Base-by-base conservation (phyloP, 2,329 filamentous ascomycete species). In the Aspergillus fijiensis region DNA sequence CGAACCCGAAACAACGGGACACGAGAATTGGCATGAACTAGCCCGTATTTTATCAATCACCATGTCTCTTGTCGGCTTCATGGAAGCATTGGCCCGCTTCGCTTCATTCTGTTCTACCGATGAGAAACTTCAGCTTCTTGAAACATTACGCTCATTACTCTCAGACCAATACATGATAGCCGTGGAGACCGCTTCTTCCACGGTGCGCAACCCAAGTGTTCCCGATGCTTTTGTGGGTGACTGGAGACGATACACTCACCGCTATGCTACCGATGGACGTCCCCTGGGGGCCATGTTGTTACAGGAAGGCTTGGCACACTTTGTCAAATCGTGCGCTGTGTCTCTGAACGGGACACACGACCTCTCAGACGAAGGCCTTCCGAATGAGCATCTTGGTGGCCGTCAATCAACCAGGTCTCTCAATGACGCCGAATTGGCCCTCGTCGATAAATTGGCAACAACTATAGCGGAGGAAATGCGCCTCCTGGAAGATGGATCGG, bases 201-300 rank as follows among this genome's bases (percentile, higher is more conserved):
- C 91, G 9, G 90, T 98, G 64, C 89, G 94, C 58, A 96, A 96
- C 75, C 85, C 89, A 2, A 87, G 86, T 65, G 84, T 84, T 29
- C 79, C 86, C 25, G 87, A 90, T 63, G 82, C 84, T 51, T 79
- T 84, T 29, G 80, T 91, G 21, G 89, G 87, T 69, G 90, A 96
- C 65, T 99, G 95, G 95, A 96, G 90, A 77, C 87, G 89, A 64
- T 92, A 91, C 75, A 80, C 91, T 59, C 90, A 89, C 49, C 90
- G 93, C 62, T 99, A 98, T 77, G 87, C 91, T 29, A 85, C 87
- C 16, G 84, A 86, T 60, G 90, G 90, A 10, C 86, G 91, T 21
- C 94, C 96, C 0, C 79, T 99, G 49, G 92, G 95, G 10, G 92
- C 93, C 12, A 95, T 97, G 89, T 83, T 98, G 5, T 78, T 99